Conservation (phyloP, 306 rosid species). For the Cicer yamashitae region DNA sequence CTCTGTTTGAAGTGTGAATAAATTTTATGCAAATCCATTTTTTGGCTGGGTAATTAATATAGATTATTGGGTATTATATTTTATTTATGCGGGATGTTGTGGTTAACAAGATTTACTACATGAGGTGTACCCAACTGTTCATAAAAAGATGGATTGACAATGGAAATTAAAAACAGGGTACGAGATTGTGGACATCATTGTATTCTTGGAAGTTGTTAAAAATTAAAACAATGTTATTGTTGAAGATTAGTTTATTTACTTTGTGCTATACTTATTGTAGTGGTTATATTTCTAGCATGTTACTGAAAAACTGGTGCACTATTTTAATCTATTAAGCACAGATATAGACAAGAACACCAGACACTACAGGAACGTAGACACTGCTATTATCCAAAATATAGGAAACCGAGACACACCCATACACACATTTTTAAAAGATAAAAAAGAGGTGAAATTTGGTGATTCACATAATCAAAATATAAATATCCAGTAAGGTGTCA, state of each 20-base stretch:
- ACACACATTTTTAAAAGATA: background rate
- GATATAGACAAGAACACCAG: background rate
- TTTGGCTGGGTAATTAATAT: background rate
- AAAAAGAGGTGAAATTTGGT: background rate
- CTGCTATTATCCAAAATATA: background rate
- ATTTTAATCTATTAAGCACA: background rate
- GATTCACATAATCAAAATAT: background rate
- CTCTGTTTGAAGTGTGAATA: background rate
- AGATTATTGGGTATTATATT: background rate
- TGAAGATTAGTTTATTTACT: background rate
- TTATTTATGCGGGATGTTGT: background rate
- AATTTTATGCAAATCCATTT: background rate
- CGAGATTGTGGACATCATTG: background rate
- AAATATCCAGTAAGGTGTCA: background rate
- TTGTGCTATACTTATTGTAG: constrained; percentile 1
- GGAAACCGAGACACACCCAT: background rate
- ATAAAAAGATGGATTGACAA: background rate
- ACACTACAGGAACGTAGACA: background rate
- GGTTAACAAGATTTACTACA: constrained; percentile 1
- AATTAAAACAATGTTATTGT: background rate
- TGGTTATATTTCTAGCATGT: background rate
- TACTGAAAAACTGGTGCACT: background rate
- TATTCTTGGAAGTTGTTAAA: background rate
- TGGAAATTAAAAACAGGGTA: too few relatives aligned
- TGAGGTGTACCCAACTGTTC: background rate